Conservation (phyloP, 169 alveolate genomes). For the Eimeria sp. region DNA sequence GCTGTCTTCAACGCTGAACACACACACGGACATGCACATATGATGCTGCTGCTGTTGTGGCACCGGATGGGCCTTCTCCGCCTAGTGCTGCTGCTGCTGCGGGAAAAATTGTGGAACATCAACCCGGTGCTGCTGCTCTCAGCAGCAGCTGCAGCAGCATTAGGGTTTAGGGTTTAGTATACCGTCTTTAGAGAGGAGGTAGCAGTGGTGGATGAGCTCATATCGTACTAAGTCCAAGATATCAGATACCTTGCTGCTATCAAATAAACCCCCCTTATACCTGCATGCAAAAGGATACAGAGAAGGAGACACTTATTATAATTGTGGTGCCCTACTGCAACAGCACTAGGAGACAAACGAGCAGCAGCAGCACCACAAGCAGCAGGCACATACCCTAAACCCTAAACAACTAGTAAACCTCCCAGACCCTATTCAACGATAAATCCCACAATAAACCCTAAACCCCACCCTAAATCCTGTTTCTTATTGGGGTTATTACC, state of each 20-base stretch:
- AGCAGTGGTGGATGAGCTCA: conserved; percentile 92
- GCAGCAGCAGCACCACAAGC: too few species aligned
- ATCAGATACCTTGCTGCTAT: conserved; percentile 92
- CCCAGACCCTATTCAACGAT: too few species aligned
- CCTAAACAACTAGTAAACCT: too few species aligned
- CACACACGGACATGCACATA: neutral
- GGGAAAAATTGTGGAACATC: neutral
- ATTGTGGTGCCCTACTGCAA: too few species aligned
- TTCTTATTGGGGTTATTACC: neutral
- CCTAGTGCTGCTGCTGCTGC: neutral
- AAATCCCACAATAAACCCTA: too few species aligned
- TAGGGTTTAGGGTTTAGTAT: neutral
- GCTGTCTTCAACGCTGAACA: conserved; percentile 47
- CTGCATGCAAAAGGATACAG: neutral
- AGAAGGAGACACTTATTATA: neutral
- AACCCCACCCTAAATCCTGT: neutral
- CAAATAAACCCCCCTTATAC: conserved; percentile 84
- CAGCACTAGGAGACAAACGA: neutral
- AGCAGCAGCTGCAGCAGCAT: too few species aligned
- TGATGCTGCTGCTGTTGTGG: neutral
- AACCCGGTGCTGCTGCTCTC: too few species aligned
- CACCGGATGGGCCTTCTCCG: neutral
- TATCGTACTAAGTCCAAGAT: conserved; percentile 91
- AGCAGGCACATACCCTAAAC: neutral
- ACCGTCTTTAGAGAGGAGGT: conserved; percentile 51